A percentile compares a stretch with the other conserved stretches of the same genome.
These are phyloP conservation scores for Phytophthora pseudosyringae DNA, from an alignment of 352 stramenopile species.

Conservation along the genomic window DNA sequence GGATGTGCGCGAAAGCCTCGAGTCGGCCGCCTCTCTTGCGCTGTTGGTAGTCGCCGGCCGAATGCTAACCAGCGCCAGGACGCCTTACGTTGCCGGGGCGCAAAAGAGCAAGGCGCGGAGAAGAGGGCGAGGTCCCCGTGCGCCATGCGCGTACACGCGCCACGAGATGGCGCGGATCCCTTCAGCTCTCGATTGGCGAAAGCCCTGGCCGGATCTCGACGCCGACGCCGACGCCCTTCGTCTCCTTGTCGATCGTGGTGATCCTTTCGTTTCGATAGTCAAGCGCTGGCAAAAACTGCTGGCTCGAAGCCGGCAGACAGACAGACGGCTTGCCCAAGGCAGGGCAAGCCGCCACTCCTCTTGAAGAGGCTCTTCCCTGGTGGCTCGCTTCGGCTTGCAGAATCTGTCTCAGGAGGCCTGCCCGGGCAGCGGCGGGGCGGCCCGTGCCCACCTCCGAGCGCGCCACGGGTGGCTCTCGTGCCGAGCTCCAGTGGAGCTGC, in stretches of 20 bases:
- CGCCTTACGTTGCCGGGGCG: conserved; percentile 25
- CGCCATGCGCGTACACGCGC: conserved; percentile 9
- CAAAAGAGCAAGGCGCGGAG: conserved; percentile 29
- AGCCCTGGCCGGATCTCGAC: not conserved
- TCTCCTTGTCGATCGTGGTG: not conserved
- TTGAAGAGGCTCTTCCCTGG: too few relatives aligned
- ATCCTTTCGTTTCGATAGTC: conserved; percentile 3
- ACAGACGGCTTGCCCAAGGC: not conserved
- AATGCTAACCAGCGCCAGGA: conserved; percentile 37
- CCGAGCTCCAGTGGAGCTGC: not conserved
- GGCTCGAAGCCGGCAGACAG: not conserved
- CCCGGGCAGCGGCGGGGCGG: conserved; percentile 27
- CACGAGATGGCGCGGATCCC: conserved; percentile 18
- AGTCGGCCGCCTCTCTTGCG: conserved; percentile 16
- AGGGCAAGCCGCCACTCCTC: conserved; percentile 8
- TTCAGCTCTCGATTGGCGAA: conserved; percentile 30
- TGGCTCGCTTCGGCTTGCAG: conserved; percentile 20
- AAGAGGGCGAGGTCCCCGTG: conserved; percentile 24
- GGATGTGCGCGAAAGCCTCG: conserved; percentile 17
- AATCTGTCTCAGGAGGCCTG: conserved; percentile 27
- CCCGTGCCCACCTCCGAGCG: not conserved
- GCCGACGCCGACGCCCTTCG: not conserved
- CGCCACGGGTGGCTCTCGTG: not conserved
- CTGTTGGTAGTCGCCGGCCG: conserved; percentile 36
- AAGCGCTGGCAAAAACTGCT: not conserved